Evolutionary conservation across 352 stramenopile species (phyloP).

Genomic region (Globisporangium emineosum): DNA sequence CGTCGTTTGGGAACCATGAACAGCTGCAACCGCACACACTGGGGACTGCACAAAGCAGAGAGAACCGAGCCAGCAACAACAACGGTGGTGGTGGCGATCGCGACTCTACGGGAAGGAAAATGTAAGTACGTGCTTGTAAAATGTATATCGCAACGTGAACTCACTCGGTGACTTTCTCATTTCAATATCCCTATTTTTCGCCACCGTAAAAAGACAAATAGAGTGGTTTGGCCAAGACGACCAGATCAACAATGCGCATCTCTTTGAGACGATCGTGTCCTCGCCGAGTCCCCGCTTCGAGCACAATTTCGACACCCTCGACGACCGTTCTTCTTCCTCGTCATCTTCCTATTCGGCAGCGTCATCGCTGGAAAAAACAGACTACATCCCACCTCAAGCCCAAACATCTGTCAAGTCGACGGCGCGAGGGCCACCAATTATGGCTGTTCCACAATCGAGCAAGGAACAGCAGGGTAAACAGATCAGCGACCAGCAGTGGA

Average conservation of each 20-base stretch:
- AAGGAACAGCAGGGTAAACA: slow-evolving; percentile 1
- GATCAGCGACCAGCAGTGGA: slow-evolving; percentile 46
- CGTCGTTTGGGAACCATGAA: slow-evolving; percentile 46
- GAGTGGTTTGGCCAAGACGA: slow-evolving; percentile 56
- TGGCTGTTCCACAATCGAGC: slow-evolving; percentile 4
- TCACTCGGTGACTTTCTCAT: neutral
- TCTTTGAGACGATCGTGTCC: slow-evolving; percentile 51
- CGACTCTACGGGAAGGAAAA: slow-evolving; percentile 7
- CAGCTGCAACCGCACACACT: slow-evolving; percentile 21
- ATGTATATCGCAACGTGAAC: neutral
- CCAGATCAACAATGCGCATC: slow-evolving; percentile 52
- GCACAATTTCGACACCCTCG: slow-evolving; percentile 10
- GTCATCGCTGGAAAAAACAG: neutral
- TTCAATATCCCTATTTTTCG: no score
- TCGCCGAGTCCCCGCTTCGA: slow-evolving; percentile 25
- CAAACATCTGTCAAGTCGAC: neutral
- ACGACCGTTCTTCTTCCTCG: neutral
- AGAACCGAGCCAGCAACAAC: slow-evolving; percentile 2
- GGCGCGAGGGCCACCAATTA: neutral
- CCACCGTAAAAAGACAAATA: slow-evolving; percentile 19
- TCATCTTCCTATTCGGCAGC: neutral
- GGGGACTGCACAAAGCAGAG: neutral
- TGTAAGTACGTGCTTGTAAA: slow-evolving; percentile 3
- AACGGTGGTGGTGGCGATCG: neutral
- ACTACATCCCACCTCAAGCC: no score